Evolutionary conservation across 148 eudicot species (phyloP), one percentile per base, ranked within the genome.

Genomic region (Pharnaceum exiguum): DNA sequence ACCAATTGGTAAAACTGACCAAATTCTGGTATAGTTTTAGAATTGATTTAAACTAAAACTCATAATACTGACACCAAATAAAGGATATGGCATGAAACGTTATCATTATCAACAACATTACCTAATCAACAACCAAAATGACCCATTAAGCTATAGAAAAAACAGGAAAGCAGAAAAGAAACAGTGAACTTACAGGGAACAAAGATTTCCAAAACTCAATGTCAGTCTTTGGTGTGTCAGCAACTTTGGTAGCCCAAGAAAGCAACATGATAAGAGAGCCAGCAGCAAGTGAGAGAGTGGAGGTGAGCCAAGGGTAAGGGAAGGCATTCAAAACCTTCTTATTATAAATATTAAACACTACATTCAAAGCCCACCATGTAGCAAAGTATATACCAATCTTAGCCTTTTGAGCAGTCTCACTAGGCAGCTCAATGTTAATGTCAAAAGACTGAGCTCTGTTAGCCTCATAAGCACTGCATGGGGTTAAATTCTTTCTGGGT

Each of bases 321-420:
- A 83, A 83, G 16, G 78, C 89, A 77, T 83, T 83, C 70, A 83
- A 57, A n/a, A 83, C 89, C 56, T 83, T 83, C 72, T 83, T 83
- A 50, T 83, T 83, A 22, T 83, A 83, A 22, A 83, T 83, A 60
- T 83, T 83, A 32, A 80, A 83, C 4, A 83, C 81, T 28, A 83
- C 89, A 72, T 83, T 83, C 57, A 83, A 65, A 60, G 79, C 80
- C 89, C 89, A 83, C 89, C 89, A 83, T 10, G 78, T 75, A 18
- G 85, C 89, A 43, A 83, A 83, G 49, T 83, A 83, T 4, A 77
- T 35, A 3, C 85, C 75, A 31, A 83, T 80, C 58, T 74, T 80
- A 25, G 75, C 56, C 75, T 11, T 83, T 61, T 72, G 76, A 24
- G 77, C 74, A 27, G 78, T 40, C 62, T 79, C 85, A 46, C 25